Evolutionary conservation across 495 filamentous ascomycete genomes (phyloP).

Genomic region (Penicillium atrosanguineum): DNA sequence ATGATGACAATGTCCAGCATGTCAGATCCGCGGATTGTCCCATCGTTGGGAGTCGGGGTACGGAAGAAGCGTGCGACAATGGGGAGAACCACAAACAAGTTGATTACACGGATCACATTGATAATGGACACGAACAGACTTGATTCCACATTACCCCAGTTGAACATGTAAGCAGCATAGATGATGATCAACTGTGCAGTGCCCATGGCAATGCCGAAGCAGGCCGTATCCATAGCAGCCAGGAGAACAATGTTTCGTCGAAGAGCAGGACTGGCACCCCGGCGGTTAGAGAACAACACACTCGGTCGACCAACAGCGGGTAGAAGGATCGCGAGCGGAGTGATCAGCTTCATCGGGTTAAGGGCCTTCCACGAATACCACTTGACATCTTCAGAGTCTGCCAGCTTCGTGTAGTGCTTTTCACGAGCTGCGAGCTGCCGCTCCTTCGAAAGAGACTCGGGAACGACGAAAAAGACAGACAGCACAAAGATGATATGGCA

Average conservation of each 20-base stretch:
- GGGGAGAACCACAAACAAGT: slow-evolving; percentile 73
- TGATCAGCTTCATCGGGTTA: slow-evolving; percentile 61
- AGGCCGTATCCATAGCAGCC: slow-evolving; percentile 71
- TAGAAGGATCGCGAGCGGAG: slow-evolving; percentile 73
- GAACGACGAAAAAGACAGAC: slow-evolving; percentile 65
- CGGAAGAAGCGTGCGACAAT: slow-evolving; percentile 67
- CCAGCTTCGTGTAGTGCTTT: slow-evolving; percentile 47
- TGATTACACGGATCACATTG: slow-evolving; percentile 69
- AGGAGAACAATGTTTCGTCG: slow-evolving; percentile 78
- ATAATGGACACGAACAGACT: slow-evolving; percentile 74
- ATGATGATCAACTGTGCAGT: slow-evolving; percentile 71
- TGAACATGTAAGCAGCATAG: slow-evolving; percentile 76
- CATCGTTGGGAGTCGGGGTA: slow-evolving; percentile 32
- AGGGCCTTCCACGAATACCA: slow-evolving; percentile 22
- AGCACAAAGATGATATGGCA: slow-evolving; percentile 69
- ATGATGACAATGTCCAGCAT: slow-evolving; percentile 73
- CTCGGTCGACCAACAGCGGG: slow-evolving; percentile 64
- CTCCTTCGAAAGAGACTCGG: slow-evolving; percentile 74
- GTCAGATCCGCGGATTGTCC: slow-evolving; percentile 69
- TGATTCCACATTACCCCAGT: slow-evolving; percentile 75
- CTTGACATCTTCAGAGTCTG: slow-evolving; percentile 6
- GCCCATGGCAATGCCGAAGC: slow-evolving; percentile 82
- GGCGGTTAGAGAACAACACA: slow-evolving; percentile 58
- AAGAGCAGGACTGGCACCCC: slow-evolving; percentile 56
- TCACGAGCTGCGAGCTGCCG: slow-evolving; percentile 66